These are phyloP conservation scores for Hemileccinum rubropunctum DNA, from an alignment of 768 basidiomycete genomes.

Conservation along the genomic window DNA sequence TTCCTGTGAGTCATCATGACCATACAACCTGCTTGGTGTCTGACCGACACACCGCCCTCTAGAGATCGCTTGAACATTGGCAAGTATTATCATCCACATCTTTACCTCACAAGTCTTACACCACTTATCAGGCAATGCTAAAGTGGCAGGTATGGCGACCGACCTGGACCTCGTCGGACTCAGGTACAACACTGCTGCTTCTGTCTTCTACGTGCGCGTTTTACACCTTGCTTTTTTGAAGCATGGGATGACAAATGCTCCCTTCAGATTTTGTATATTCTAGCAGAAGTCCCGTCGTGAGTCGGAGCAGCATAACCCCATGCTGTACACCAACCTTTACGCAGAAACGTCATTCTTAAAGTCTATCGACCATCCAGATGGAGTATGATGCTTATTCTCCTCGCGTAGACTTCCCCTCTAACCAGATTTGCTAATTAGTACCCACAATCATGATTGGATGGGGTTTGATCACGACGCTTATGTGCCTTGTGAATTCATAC, in stretches of 20 bases:
- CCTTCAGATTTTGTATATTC: background rate
- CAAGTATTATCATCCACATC: background rate
- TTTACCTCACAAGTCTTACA: background rate
- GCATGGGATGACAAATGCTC: background rate
- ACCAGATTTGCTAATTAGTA: background rate
- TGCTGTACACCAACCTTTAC: background rate
- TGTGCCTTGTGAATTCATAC: background rate
- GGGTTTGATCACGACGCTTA: constrained; percentile 1
- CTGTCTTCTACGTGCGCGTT: background rate
- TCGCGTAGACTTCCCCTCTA: background rate
- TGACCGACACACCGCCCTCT: background rate
- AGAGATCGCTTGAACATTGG: constrained; percentile 1
- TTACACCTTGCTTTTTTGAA: background rate
- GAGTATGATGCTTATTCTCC: background rate
- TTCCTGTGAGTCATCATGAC: constrained; percentile 1
- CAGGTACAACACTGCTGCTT: constrained; percentile 1
- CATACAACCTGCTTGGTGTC: background rate
- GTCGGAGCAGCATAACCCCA: background rate
- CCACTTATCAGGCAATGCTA: background rate
- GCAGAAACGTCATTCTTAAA: background rate
- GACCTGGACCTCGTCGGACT: background rate
- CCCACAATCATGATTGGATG: background rate
- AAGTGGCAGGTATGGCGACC: background rate
- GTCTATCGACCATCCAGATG: constrained; percentile 2
- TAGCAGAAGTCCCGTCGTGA: constrained; percentile 1